Percentiles rank a stretch among this genome's conserved stretches.
phyloP scores from a whole-genome alignment of 768 basidiomycete species.

The Kwoniella dejecticola region DNA sequence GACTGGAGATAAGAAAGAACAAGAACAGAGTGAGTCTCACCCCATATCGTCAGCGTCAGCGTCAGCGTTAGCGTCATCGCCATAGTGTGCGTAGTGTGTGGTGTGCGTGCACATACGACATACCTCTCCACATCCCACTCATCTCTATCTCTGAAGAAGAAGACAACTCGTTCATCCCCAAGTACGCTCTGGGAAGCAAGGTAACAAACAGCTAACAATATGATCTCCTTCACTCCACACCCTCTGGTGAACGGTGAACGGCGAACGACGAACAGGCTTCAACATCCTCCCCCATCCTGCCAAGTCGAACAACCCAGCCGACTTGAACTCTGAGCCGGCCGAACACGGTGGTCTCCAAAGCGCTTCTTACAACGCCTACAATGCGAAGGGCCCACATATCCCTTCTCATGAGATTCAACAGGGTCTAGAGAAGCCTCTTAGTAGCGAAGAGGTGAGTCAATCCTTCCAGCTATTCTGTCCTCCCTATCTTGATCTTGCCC shows the following conservation, averaged over 20 bases:
- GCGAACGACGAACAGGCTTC: constrained; percentile 39
- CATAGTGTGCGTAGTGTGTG: no score
- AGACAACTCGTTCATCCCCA: no score
- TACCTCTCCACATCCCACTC: no score
- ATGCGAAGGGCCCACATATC: constrained; percentile 49
- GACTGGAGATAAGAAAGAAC: constrained; percentile 22
- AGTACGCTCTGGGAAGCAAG: no score
- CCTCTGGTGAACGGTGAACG: no score
- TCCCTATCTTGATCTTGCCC: no score
- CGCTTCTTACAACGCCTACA: constrained; percentile 49
- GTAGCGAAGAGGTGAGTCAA: constrained; percentile 54
- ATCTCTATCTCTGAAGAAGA: no score
- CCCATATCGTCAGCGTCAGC: no score
- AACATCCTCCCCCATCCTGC: constrained; percentile 56
- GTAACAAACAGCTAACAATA: neutral
- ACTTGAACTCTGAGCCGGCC: constrained; percentile 48
- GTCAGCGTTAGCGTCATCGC: no score
- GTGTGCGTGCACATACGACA: no score
- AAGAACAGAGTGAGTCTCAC: constrained; percentile 24
- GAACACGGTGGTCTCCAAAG: constrained; percentile 46
- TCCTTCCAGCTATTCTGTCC: neutral
- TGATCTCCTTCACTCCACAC: constrained; percentile 1
- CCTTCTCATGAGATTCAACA: constrained; percentile 41
- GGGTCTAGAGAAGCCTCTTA: constrained; percentile 52
- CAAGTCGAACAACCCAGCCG: constrained; percentile 54